phyloP scores from a whole-genome alignment of 2,329 filamentous ascomycete species.

The Hortaea werneckii region DNA sequence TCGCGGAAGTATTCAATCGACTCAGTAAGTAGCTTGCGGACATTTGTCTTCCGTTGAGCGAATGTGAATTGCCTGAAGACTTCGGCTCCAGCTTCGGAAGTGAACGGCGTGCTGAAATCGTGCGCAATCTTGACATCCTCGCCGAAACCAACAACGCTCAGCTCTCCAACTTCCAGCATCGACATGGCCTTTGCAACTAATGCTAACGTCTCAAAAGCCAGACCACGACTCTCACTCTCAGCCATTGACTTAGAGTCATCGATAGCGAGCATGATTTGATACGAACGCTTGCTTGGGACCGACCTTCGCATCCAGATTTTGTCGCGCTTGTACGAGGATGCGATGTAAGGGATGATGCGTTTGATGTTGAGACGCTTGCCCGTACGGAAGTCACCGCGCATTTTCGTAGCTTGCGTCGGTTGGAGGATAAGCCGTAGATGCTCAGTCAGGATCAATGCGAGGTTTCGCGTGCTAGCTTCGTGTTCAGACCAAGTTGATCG shows the following conservation, averaged over 20 bases:
- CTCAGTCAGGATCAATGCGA: conserved; percentile 82
- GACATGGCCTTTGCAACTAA: conserved; percentile 78
- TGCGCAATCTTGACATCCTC: conserved; percentile 75
- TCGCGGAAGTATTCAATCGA: conserved; percentile 74
- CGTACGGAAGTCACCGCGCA: conserved; percentile 91
- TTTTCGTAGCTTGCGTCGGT: conserved; percentile 88
- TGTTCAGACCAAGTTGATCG: conserved; percentile 75
- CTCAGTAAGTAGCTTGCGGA: conserved; percentile 64
- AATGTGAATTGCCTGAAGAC: conserved; percentile 81
- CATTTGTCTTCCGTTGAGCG: conserved; percentile 74
- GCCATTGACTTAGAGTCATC: conserved; percentile 95
- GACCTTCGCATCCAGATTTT: conserved; percentile 99
- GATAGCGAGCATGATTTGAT: conserved; percentile 95
- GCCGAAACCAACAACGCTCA: conserved; percentile 87
- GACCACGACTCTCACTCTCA: conserved; percentile 61
- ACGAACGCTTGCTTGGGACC: conserved; percentile 83
- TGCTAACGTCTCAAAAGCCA: conserved; percentile 89
- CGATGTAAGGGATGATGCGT: conserved; percentile 98
- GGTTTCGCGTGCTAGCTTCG: conserved; percentile 71
- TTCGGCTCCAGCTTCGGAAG: conserved; percentile 68
- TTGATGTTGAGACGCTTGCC: conserved; percentile 99
- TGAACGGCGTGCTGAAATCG: conserved; percentile 73
- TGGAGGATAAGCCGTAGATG: conserved; percentile 92
- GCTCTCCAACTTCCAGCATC: conserved; percentile 89
- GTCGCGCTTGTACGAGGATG: conserved; percentile 95